Conservation (phyloP, 2,329 filamentous ascomycete species). For the Westerdykella aurantiaca region DNA sequence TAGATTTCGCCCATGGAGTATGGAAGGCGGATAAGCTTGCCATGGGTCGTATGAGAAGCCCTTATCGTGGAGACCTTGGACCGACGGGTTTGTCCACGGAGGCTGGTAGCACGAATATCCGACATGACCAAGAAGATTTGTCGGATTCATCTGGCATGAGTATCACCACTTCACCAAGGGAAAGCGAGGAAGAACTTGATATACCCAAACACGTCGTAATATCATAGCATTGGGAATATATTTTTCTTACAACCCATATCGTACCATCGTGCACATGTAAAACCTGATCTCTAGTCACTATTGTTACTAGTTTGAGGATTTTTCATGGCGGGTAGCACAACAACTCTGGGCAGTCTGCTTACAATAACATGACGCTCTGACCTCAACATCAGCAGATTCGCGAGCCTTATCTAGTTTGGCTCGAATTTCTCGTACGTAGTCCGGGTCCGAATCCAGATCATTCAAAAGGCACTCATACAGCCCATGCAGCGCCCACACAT, state of each 20-base stretch:
- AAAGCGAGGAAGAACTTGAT: constrained; percentile 1
- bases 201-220: no score
- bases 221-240: no score
- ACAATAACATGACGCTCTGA: constrained; percentile 57
- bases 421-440: constrained; percentile 15
- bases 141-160: no score
- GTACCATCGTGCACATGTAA: no score
- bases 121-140: no score
- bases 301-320: constrained; percentile 5
- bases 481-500: constrained; percentile 70
- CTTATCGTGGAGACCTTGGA: constrained; percentile 25
- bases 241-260: no score
- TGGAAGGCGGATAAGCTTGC: constrained; percentile 24
- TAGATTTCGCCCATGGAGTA: constrained; percentile 23
- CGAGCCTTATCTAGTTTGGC: constrained; percentile 33
- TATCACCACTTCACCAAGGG: not conserved
- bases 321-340: not conserved
- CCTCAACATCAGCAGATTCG: constrained; percentile 53
- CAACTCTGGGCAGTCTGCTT: constrained; percentile 1
- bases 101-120: not conserved
- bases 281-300: no score
- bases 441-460: constrained; percentile 43
- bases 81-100: constrained; percentile 17
- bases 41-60: constrained; percentile 8
- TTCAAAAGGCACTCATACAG: constrained; percentile 63